These are phyloP conservation scores for Phialophora chinensis DNA, from an alignment of 2,329 filamentous ascomycete genomes.

Conservation along the genomic window DNA sequence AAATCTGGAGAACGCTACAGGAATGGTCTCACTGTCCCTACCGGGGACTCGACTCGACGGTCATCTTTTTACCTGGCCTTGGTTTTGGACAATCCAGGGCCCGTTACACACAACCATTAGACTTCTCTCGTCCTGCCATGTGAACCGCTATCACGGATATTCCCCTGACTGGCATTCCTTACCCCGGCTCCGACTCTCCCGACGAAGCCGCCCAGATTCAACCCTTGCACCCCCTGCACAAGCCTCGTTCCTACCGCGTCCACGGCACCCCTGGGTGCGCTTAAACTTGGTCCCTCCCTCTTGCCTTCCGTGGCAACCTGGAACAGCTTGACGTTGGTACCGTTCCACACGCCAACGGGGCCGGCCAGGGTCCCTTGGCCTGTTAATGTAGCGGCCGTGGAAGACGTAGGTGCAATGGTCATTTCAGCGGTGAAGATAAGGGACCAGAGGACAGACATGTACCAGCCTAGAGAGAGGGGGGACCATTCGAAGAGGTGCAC, in stretches of 20 bases:
- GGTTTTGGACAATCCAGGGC: background rate
- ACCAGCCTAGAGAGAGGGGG: slow-evolving; percentile 87
- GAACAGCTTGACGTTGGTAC: slow-evolving; percentile 86
- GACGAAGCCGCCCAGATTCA: slow-evolving; percentile 68
- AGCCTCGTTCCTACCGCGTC: slow-evolving; percentile 92
- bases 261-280: slow-evolving; percentile 85
- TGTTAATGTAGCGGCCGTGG: slow-evolving; percentile 38
- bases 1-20: background rate
- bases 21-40: background rate
- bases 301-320: slow-evolving; percentile 80
- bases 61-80: background rate
- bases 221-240: slow-evolving; percentile 81
- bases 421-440: slow-evolving; percentile 91
- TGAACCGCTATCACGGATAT: background rate
- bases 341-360: slow-evolving; percentile 92
- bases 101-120: background rate
- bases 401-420: slow-evolving; percentile 60
- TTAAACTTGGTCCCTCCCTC: slow-evolving; percentile 77
- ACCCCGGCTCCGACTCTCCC: slow-evolving; percentile 31
- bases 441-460: slow-evolving; percentile 91
- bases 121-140: background rate
- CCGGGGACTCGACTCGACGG: background rate
- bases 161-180: slow-evolving; percentile 17
- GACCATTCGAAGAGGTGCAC: slow-evolving; percentile 96
- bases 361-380: slow-evolving; percentile 66